Conservation (phyloP, 2,329 filamentous ascomycete species). For the Fusarium nodosum region DNA sequence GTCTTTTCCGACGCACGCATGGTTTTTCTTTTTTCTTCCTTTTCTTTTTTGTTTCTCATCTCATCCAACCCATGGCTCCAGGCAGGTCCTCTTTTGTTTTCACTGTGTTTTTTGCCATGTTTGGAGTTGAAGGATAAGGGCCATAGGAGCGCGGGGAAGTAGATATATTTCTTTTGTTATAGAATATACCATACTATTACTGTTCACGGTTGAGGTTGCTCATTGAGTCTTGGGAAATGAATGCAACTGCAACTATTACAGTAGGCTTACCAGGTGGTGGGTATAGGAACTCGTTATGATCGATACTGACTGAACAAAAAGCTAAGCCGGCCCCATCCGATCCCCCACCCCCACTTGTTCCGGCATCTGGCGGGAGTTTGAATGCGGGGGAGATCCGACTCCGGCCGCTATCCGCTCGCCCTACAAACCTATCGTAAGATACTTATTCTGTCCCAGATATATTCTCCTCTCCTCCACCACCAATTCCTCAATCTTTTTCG, state of each 20-base stretch:
- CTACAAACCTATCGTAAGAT: not conserved
- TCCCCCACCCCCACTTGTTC: slow-evolving; percentile 40
- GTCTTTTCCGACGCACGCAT: slow-evolving; percentile 24
- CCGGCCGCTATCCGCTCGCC: slow-evolving; percentile 34
- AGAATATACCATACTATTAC: slow-evolving; percentile 17
- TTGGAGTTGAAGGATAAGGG: slow-evolving; percentile 45
- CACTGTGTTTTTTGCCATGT: slow-evolving; percentile 21
- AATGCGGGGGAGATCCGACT: slow-evolving; percentile 12
- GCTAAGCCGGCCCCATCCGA: slow-evolving; percentile 25
- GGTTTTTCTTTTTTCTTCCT: slow-evolving; percentile 1
- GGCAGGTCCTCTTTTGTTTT: slow-evolving; percentile 29
- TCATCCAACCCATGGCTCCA: slow-evolving; percentile 30
- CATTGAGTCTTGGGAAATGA: not conserved
- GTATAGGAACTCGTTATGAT: not conserved
- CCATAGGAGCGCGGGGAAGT: slow-evolving; percentile 14
- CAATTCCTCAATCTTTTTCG: not conserved
- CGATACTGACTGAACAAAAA: not conserved
- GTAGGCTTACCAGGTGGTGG: not conserved
- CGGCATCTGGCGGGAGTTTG: slow-evolving; percentile 22
- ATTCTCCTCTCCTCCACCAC: not conserved
- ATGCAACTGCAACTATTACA: not conserved
- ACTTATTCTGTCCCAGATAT: not conserved
- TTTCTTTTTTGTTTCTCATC: not conserved
- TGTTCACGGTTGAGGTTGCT: not conserved
- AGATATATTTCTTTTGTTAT: slow-evolving; percentile 9